These are phyloP conservation scores for Rhinocladiella similis DNA, from an alignment of 2,329 filamentous ascomycete genomes.

Conservation along the genomic window DNA sequence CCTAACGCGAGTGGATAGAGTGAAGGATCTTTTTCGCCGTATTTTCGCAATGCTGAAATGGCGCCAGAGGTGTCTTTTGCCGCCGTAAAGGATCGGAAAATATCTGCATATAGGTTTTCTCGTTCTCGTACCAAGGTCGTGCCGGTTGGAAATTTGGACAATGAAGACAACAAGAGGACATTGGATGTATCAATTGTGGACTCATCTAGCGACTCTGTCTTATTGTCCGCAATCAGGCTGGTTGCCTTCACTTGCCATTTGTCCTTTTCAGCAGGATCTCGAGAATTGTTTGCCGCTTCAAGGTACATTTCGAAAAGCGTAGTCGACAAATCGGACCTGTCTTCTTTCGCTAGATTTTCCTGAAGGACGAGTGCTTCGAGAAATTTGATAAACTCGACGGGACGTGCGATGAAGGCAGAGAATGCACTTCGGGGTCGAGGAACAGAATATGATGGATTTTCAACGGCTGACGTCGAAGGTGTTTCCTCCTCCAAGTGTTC, in stretches of 20 bases:
- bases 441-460: constrained; percentile 64
- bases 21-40: constrained; percentile 85
- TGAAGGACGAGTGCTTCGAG: constrained; percentile 83
- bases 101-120: constrained; percentile 87
- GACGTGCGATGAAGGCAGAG: constrained; percentile 92
- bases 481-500: constrained; percentile 42
- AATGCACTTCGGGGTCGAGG: constrained; percentile 88
- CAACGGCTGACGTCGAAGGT: constrained; percentile 27
- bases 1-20: constrained; percentile 89
- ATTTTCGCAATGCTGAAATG: constrained; percentile 85
- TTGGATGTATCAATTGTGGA: constrained; percentile 88
- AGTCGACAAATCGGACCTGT: constrained; percentile 85
- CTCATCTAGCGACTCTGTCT: constrained; percentile 29
- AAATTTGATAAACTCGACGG: constrained; percentile 88
- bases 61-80: constrained; percentile 89
- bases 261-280: constrained; percentile 61
- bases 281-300: constrained; percentile 77
- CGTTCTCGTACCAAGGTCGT: constrained; percentile 93
- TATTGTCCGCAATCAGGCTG: constrained; percentile 75
- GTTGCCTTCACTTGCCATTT: constrained; percentile 92
- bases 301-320: constrained; percentile 98
- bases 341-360: constrained; percentile 66
- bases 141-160: constrained; percentile 86
- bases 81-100: constrained; percentile 92
- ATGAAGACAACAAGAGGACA: constrained; percentile 85